Evolutionary conservation across 78 protist species (phyloP), one percentile per base, ranked within the genome.

Genomic region (Emiliania huxleyi): DNA sequence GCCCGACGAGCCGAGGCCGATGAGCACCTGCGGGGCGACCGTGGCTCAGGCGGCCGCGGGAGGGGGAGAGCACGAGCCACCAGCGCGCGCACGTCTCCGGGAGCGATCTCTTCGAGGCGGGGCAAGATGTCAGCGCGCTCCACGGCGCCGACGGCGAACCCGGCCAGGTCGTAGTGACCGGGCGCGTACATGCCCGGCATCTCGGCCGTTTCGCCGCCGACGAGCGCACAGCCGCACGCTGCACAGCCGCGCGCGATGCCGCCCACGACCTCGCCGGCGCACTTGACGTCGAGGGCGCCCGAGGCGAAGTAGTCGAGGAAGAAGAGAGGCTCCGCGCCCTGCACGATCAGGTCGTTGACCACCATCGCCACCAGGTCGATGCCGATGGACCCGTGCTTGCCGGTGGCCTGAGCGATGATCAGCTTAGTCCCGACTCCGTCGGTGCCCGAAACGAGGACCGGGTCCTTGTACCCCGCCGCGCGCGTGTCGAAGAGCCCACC

Each of bases 371-470:
- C 98, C 18, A 97, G 93, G 90, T 97, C 98, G 55, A 95, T 95
- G 91, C 98, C 98, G 91, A 95, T 95, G 38, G 46, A 42, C 8
- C 71, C 95, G 90, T 96, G 97, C 38, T 42, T 18, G 25, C 75
- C 90, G 38, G 81, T 77, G 35, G 0, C 2, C 90, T 96, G 97
- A 2, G 98, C 98, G 62, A 97, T 93, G 81, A 75, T 77, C 87
- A 97, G 94, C 94, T 97, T 97, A 37, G 98, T 97, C 29, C 98
- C 98, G 71, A 97, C 98, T 81, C 98, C 98, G 88, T 97, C 98
- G 3, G 98, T 97, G 46, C 96, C 97, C 1, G 97, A 94, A 18
- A 97, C 69, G 6, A 84, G 90, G 5, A 96, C 91, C 83, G 98
- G 96, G 69, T 96, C 97, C 52, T 19, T 77, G 88, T 92, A 95